Evolutionary conservation across 1,284 basidiomycete genomes (phyloP).

Genomic region (Ganoderma lingzhi): DNA sequence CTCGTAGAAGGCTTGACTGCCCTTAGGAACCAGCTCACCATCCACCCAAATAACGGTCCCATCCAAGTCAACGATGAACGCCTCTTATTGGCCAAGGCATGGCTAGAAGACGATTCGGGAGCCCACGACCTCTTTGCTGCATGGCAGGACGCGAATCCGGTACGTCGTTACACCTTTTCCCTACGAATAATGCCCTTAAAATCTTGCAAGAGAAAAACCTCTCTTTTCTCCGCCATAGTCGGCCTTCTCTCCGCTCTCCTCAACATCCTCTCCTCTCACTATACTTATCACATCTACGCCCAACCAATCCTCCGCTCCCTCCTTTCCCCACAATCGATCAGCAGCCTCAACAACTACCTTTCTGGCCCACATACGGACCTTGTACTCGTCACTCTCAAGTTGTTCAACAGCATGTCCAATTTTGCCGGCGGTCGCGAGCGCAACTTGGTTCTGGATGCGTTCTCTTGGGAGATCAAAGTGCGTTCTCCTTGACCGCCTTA

Average conservation of each 20-base stretch:
- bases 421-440: constrained; percentile 73
- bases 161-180: constrained; percentile 39
- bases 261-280: constrained; percentile 67
- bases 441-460: constrained; percentile 65
- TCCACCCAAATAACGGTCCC: constrained; percentile 51
- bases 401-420: constrained; percentile 64
- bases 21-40: constrained; percentile 61
- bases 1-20: constrained; percentile 43
- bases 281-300: constrained; percentile 67
- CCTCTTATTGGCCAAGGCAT: constrained; percentile 63
- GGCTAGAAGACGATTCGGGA: constrained; percentile 63
- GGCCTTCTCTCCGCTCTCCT: constrained; percentile 65
- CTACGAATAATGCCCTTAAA: neutral
- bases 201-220: constrained; percentile 51
- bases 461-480: constrained; percentile 83
- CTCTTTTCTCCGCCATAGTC: constrained; percentile 53
- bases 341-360: constrained; percentile 65
- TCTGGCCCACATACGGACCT: constrained; percentile 67
- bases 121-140: constrained; percentile 67
- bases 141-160: constrained; percentile 63
- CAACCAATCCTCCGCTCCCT: constrained; percentile 65
- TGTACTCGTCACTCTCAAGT: constrained; percentile 67
- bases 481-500: constrained; percentile 2
- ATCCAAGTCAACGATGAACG: constrained; percentile 65
- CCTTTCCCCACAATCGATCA: constrained; percentile 60